A percentile compares a stretch with the other conserved stretches of the same genome.
phyloP scores from a whole-genome alignment of 169 alveolate genomes.

The Perkinsus olseni region DNA sequence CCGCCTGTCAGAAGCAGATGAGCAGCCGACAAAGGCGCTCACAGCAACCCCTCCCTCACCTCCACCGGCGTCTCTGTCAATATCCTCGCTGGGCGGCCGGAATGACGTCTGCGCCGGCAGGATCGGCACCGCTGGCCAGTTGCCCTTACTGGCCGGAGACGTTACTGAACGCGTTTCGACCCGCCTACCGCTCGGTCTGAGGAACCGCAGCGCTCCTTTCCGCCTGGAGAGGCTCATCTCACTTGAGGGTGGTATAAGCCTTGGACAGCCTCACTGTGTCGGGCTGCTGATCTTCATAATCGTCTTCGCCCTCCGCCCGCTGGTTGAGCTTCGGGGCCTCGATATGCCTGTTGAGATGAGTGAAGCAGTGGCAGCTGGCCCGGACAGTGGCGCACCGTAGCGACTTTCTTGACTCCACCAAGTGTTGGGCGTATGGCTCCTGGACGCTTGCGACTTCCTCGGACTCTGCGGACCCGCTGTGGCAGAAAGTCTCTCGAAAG shows the following conservation, averaged over 20 bases:
- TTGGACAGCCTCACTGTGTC: neutral
- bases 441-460: too few species aligned
- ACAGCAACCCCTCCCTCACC: neutral
- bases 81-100: neutral
- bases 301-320: neutral
- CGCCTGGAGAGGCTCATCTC: too few species aligned
- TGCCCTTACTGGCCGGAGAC: neutral
- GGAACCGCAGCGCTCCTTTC: too few species aligned
- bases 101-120: neutral
- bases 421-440: too few species aligned
- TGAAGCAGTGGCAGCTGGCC: too few species aligned
- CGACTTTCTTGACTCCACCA: too few species aligned
- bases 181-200: neutral
- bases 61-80: too few species aligned
- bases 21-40: neutral
- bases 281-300: neutral
- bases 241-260: neutral
- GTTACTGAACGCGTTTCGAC: neutral
- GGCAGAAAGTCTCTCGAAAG: too few species aligned
- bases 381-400: too few species aligned
- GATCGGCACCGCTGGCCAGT: neutral
- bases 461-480: too few species aligned
- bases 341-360: neutral
- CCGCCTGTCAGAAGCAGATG: neutral
- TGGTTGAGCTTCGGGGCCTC: neutral